A percentile compares a stretch with the other conserved stretches of the same genome.
phyloP scores from a whole-genome alignment of 164 flowering plant genomes.

The Sextonia rubra region DNA sequence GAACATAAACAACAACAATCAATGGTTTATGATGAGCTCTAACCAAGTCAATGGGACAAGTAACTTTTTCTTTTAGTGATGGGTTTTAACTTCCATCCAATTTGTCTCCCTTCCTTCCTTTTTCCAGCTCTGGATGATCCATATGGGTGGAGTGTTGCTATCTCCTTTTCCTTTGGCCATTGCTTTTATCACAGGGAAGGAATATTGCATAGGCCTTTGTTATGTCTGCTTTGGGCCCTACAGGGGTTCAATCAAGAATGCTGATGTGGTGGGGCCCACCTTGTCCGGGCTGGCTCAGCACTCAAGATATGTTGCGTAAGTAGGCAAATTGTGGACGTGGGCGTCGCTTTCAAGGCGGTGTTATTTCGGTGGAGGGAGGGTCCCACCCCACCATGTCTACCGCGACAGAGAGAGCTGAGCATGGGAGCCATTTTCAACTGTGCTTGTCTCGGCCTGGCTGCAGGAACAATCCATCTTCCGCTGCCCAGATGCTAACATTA shows the following conservation, averaged over 20 bases:
- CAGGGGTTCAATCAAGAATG: constrained; percentile 22
- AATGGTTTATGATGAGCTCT: constrained; percentile 52
- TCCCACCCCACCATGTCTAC: constrained; percentile 35
- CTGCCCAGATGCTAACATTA: neutral
- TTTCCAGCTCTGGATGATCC: constrained; percentile 4
- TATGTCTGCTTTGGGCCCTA: constrained; percentile 34
- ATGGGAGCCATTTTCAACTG: neutral
- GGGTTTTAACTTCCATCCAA: constrained; percentile 41
- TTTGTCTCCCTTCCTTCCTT: constrained; percentile 28
- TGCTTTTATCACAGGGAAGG: constrained; percentile 57
- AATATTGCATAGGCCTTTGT: constrained; percentile 37
- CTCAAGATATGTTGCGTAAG: constrained; percentile 42
- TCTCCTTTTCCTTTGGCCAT: constrained; percentile 44
- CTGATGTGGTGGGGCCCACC: constrained; percentile 30
- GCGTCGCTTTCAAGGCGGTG: constrained; percentile 47
- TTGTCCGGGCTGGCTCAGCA: constrained; percentile 32
- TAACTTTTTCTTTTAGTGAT: constrained; percentile 21
- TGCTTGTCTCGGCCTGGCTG: neutral
- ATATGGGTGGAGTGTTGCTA: constrained; percentile 49
- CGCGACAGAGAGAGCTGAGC: constrained; percentile 1
- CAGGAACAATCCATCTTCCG: neutral
- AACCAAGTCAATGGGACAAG: constrained; percentile 46
- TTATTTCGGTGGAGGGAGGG: constrained; percentile 46
- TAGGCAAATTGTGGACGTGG: constrained; percentile 32
- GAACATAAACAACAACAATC: constrained; percentile 29